Evolutionary conservation across 2,329 filamentous ascomycete species (phyloP).

Genomic region (Clarireedia paspali): DNA sequence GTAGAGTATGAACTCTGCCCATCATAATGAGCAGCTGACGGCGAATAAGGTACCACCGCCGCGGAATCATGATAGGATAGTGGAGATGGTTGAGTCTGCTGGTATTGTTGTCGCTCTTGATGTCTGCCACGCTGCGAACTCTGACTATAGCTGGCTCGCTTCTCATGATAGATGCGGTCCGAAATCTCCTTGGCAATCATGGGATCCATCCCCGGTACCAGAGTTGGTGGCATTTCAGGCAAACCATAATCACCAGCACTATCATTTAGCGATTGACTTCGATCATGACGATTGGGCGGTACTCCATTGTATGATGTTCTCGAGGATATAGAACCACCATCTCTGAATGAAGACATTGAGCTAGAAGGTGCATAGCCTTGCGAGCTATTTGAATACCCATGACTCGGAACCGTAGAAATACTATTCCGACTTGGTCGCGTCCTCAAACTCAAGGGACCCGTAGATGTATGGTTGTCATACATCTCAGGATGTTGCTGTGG

Average conservation of each 20-base stretch:
- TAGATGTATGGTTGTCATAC: constrained; percentile 26
- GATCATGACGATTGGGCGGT: constrained; percentile 15
- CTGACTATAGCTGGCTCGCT: constrained; percentile 40
- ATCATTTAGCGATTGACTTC: constrained; percentile 15
- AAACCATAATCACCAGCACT: constrained; percentile 31
- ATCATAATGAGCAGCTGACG: constrained; percentile 22
- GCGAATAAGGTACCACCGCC: constrained; percentile 15
- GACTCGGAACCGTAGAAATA: constrained; percentile 13
- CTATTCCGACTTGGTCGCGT: constrained; percentile 24
- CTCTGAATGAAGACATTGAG: constrained; percentile 22
- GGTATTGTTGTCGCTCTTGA: constrained; percentile 22
- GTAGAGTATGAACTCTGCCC: constrained; percentile 22
- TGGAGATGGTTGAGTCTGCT: constrained; percentile 17
- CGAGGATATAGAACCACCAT: constrained; percentile 21
- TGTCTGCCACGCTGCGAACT: constrained; percentile 36
- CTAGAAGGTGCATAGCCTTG: constrained; percentile 20
- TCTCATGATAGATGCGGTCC: constrained; percentile 49
- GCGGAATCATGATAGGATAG: constrained; percentile 23
- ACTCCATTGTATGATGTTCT: constrained; percentile 21
- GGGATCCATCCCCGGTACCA: constrained; percentile 55
- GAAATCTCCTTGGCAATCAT: constrained; percentile 47
- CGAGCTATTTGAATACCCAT: constrained; percentile 23
- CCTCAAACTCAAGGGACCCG: constrained; percentile 27
- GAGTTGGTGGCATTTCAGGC: constrained; percentile 45
- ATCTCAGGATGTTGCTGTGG: constrained; percentile 17